Conservation (phyloP, 1,284 basidiomycete genomes). For the Cutaneotrichosporon sp. region DNA sequence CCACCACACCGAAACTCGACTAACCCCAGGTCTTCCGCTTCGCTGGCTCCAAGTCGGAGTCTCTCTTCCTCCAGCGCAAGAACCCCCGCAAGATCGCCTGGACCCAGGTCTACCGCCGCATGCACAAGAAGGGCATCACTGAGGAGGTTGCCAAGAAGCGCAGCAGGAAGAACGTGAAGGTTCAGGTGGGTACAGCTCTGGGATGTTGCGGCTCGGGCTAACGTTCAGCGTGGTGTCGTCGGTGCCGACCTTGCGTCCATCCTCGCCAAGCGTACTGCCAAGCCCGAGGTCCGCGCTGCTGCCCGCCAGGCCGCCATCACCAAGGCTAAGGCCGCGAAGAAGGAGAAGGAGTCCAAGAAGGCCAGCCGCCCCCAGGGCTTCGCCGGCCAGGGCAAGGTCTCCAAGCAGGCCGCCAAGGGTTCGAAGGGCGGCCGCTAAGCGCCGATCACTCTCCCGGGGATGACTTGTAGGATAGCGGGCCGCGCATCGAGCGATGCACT, state of each 20-base stretch:
- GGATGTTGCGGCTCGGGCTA: too few species aligned
- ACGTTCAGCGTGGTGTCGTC: conserved; percentile 85
- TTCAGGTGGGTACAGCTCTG: conserved; percentile 56
- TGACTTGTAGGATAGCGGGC: conserved; percentile 24
- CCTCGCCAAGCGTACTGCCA: conserved; percentile 85
- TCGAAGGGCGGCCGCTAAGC: conserved; percentile 51
- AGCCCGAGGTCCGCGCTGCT: conserved; percentile 75
- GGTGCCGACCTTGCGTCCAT: conserved; percentile 91
- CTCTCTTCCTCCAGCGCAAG: conserved; percentile 98
- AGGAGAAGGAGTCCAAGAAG: conserved; percentile 93
- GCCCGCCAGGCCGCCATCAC: conserved; percentile 77
- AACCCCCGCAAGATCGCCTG: conserved; percentile 99
- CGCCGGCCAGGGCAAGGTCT: conserved; percentile 70
- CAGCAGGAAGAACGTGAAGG: conserved; percentile 93
- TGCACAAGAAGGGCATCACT: conserved; percentile 99
- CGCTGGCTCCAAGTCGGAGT: conserved; percentile 81
- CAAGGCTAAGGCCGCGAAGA: conserved; percentile 92
- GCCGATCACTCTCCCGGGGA: neutral
- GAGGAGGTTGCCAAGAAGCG: conserved; percentile 99
- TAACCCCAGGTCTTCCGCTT: conserved; percentile 79
- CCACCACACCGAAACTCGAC: neutral
- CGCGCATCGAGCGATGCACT: conserved; percentile 21
- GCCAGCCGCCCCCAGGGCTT: conserved; percentile 56
- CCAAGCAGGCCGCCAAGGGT: conserved; percentile 95
- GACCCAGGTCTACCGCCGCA: conserved; percentile 91